Conservation (phyloP, 176 grass and related monocot genomes). For the Eleusine indica region DNA sequence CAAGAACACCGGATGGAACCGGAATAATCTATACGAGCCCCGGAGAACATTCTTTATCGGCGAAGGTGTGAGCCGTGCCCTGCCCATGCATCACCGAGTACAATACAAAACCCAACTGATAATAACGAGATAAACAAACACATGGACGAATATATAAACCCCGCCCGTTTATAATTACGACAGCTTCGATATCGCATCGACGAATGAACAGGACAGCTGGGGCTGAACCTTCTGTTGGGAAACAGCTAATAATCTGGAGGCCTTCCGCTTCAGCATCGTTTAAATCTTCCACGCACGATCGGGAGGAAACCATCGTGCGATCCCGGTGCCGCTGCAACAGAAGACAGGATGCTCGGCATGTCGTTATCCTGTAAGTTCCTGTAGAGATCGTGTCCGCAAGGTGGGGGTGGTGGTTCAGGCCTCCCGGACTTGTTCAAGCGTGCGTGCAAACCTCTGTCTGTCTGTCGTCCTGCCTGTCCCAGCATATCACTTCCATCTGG, state of each 20-base stretch:
- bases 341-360: slow-evolving; percentile 27
- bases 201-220: slow-evolving; percentile 33
- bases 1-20: slow-evolving; percentile 8
- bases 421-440: neutral
- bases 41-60: slow-evolving; percentile 25
- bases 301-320: neutral
- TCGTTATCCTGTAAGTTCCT: neutral
- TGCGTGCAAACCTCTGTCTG: too few species aligned
- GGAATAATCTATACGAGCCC: neutral
- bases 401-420: neutral
- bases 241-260: slow-evolving; percentile 24
- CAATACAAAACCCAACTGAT: neutral
- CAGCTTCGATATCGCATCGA: neutral
- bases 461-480: neutral
- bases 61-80: neutral
- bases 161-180: too few species aligned
- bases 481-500: neutral
- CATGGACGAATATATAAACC: too few species aligned
- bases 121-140: neutral
- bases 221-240: neutral
- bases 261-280: neutral
- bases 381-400: neutral
- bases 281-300: neutral
- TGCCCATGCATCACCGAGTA: too few species aligned
- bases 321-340: slow-evolving; percentile 8